Conservation (phyloP, 164 flowering plant species). For the Amborella trichopoda region DNA sequence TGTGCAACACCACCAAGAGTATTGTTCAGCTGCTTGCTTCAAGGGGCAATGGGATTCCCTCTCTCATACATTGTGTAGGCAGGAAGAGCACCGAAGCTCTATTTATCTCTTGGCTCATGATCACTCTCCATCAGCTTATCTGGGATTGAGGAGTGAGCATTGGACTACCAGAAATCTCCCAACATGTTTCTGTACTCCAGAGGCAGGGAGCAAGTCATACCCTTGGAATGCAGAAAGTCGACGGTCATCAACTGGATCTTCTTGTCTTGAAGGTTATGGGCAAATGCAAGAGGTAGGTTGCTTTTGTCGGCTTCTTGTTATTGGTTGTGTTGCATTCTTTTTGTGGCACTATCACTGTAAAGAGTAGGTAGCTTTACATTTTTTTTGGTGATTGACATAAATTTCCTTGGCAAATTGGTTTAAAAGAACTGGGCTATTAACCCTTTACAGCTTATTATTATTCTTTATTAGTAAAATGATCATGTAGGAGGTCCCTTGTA, state of each 20-base stretch:
- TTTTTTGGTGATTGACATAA: background rate
- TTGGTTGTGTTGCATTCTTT: background rate
- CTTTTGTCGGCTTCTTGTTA: background rate
- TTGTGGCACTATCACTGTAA: background rate
- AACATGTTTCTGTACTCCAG: slow-evolving; percentile 15
- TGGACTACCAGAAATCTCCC: slow-evolving; percentile 20
- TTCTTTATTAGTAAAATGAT: too few relatives aligned
- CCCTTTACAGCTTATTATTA: background rate
- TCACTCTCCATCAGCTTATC: slow-evolving; percentile 28
- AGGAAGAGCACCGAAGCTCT: slow-evolving; percentile 52
- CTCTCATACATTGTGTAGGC: slow-evolving; percentile 36
- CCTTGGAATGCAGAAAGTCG: slow-evolving; percentile 12
- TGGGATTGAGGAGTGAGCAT: slow-evolving; percentile 13
- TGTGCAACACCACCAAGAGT: slow-evolving; percentile 28
- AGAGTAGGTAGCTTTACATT: background rate
- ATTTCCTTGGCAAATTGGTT: too few relatives aligned
- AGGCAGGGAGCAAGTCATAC: slow-evolving; percentile 13
- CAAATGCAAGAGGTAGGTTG: slow-evolving; percentile 28
- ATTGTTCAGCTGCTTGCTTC: slow-evolving; percentile 17
- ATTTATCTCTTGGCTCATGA: slow-evolving; percentile 38
- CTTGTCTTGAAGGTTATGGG: slow-evolving; percentile 14
- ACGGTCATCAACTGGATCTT: slow-evolving; percentile 11
- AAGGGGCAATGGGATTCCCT: slow-evolving; percentile 20
- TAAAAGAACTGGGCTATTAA: background rate
- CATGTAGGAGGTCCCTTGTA: too few relatives aligned